Evolutionary conservation across 2,329 filamentous ascomycete genomes (phyloP), one percentile per base, ranked within the genome.

Genomic region (Paecilomyces variotii): DNA sequence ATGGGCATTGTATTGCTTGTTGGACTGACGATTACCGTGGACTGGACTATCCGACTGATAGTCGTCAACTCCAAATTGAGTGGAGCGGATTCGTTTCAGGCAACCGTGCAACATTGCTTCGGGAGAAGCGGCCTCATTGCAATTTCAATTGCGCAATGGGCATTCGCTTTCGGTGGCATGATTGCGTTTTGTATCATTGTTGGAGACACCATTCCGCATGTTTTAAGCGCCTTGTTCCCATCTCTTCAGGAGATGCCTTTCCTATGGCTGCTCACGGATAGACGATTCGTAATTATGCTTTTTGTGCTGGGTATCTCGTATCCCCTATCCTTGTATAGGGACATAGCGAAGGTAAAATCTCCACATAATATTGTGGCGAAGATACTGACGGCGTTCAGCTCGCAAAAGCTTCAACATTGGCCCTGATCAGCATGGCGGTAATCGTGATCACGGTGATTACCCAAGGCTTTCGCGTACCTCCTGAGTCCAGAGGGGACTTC

Each of bases 121-220:
- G 94, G 94, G 4, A 87, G 85, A 68, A 82, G 87, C 19, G 94
- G 94, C 0, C 80, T 99, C 58, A 85, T 99, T 64, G 93, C 94
- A 60, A 97, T 99, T 56, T 87, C 85, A 4, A 68, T 97, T 61
- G 94, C 94, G 55, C 94, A 99, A 78, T 99, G 93, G 93, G 88
- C 91, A 28, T 99, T 99, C 81, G 94, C 94, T 2, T 99, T 97
- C 79, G 94, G 94, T 58, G 94, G 94, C 63, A 99, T 99, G 94
- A 86, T 99, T 58, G 94, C 94, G 12, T 99, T 97, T 74, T 94
- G 92, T 64, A 91, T 99, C 68, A 97, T 99, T 68, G 89, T 99
- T 9, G 94, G 94, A 60, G 94, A 99, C 73, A 92, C 90, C 0
- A 97, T 99, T 70, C 94, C 94, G 2, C 90, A 92, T 72, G 94